Conservation (phyloP, 73 alveolate genomes). For the Tetrahymena borealis region DNA sequence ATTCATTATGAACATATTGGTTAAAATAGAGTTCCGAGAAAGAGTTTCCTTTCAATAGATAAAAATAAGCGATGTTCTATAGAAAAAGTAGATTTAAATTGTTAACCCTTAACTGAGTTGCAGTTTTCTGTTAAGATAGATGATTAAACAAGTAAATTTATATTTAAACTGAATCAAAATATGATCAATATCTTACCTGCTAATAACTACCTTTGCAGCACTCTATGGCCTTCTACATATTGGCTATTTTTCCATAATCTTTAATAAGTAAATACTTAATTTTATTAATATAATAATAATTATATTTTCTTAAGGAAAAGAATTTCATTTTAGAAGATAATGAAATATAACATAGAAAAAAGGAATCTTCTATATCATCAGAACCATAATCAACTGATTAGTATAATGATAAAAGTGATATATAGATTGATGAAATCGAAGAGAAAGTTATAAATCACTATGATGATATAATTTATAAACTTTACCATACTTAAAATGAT, state of each 20-base stretch:
- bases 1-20: neutral
- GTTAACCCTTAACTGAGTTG: neutral
- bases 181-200: neutral
- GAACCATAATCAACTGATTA: no score
- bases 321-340: no score
- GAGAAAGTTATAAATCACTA: neutral
- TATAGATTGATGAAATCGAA: neutral
- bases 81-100: neutral
- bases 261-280: neutral
- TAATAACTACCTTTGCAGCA: neutral
- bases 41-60: neutral
- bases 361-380: no score
- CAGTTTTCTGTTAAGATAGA: neutral
- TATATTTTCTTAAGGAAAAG: no score
- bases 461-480: neutral
- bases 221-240: neutral
- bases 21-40: neutral
- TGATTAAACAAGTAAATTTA: neutral
- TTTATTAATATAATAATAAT: neutral
- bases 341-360: no score
- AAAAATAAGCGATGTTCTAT: neutral
- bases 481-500: neutral
- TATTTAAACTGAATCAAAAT: neutral
- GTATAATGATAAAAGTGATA: neutral
- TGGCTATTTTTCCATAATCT: neutral